Percentiles rank a stretch among this genome's conserved stretches.
These are phyloP conservation scores for Colletotrichum sp. DNA, from an alignment of 2,329 filamentous ascomycete species.

Conservation along the genomic window DNA sequence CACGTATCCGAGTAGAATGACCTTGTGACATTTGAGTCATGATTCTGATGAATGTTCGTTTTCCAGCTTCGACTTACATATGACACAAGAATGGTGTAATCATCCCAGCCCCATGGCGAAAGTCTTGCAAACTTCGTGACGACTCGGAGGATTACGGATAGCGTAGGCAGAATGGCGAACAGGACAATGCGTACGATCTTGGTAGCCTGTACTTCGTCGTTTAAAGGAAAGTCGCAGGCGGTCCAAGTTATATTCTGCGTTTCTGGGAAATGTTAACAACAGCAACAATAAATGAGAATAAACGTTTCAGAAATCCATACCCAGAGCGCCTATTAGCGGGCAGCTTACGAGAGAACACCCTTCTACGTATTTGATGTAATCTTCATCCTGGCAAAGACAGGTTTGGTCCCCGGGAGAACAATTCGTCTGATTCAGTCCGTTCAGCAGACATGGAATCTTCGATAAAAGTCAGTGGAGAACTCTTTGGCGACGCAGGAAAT, in stretches of 20 bases:
- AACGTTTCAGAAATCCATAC: not conserved
- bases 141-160: not conserved
- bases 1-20: not conserved
- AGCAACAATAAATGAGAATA: rapidly evolving
- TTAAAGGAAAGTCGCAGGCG: not conserved
- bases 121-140: not conserved
- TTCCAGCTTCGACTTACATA: not conserved
- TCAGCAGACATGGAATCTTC: conserved; percentile 2
- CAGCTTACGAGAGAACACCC: not conserved
- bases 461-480: not conserved
- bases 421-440: not conserved
- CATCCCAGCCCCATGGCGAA: not conserved
- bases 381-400: not conserved
- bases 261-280: not conserved
- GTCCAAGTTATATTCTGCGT: conserved; percentile 5
- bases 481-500: not conserved
- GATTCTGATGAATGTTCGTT: rapidly evolving
- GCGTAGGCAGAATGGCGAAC: not conserved
- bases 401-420: not conserved
- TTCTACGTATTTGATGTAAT: not conserved
- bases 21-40: not conserved
- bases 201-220: not conserved
- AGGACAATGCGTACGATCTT: not conserved
- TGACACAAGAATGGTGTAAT: not conserved
- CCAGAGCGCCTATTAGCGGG: not conserved